Conservation (phyloP, 805 yeast species). For the Diddensiella transvaalensis region DNA sequence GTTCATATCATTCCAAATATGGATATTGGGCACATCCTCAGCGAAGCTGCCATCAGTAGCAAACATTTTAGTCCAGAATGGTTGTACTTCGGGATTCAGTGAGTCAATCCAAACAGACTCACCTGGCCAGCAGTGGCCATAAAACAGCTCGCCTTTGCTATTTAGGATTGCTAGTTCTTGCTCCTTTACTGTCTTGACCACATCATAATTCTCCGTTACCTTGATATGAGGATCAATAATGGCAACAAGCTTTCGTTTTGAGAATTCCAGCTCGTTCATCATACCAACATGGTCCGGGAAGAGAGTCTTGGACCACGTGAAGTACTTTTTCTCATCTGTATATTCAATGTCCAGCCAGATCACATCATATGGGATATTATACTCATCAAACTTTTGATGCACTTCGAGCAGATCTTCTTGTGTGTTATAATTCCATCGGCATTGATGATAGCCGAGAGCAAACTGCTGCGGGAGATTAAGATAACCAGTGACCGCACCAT, state of each 20-base stretch:
- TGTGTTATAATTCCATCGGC: slow-evolving; percentile 95
- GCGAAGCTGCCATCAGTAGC: slow-evolving; percentile 37
- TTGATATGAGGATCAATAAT: slow-evolving; percentile 93
- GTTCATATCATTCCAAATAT: slow-evolving; percentile 97
- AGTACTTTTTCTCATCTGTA: slow-evolving; percentile 79
- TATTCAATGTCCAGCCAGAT: slow-evolving; percentile 96
- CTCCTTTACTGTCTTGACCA: slow-evolving; percentile 51
- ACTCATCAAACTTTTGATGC: slow-evolving; percentile 62
- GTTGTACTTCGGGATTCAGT: slow-evolving; percentile 53
- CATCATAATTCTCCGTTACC: slow-evolving; percentile 49
- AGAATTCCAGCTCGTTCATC: slow-evolving; percentile 58
- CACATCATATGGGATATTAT: slow-evolving; percentile 78
- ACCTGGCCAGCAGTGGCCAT: slow-evolving; percentile 98
- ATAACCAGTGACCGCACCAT: slow-evolving; percentile 69
- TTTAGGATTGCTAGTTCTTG: slow-evolving; percentile 47
- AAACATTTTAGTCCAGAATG: slow-evolving; percentile 29
- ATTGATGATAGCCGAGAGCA: slow-evolving; percentile 89
- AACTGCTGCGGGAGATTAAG: slow-evolving; percentile 71
- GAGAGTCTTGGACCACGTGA: slow-evolving; percentile 76
- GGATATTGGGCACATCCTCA: slow-evolving; percentile 58
- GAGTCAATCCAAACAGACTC: slow-evolving; percentile 92
- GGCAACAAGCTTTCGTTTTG: slow-evolving; percentile 78
- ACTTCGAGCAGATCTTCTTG: slow-evolving; percentile 80
- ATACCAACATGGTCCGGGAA: slow-evolving; percentile 75
- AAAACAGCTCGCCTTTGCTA: slow-evolving; percentile 47